Conservation (phyloP, 306 rosid genomes). For the Rosa chinensis region DNA sequence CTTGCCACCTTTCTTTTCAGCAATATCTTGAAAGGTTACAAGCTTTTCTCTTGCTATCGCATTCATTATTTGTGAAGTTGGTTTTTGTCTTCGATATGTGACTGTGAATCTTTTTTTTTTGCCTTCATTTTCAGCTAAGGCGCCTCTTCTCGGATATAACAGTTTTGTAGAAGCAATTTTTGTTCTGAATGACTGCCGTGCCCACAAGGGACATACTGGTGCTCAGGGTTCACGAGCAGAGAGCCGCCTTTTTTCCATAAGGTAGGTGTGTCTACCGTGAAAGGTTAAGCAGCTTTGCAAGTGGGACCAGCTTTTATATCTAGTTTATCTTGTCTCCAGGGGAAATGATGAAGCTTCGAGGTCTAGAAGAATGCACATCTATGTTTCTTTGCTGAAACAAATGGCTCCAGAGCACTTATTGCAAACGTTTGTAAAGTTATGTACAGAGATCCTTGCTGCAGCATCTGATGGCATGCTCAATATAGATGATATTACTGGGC, state of each 20-base stretch:
- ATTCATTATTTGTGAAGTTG: conserved; percentile 28
- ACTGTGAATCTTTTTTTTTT: conserved; percentile 13
- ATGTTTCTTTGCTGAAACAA: conserved; percentile 84
- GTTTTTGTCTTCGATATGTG: conserved; percentile 18
- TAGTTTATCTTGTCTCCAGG: conserved; percentile 40
- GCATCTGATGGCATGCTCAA: conserved; percentile 86
- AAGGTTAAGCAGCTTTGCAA: conserved; percentile 17
- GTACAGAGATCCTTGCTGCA: conserved; percentile 87
- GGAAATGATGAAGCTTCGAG: conserved; percentile 78
- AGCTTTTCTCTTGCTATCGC: conserved; percentile 20
- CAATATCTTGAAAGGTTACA: conserved; percentile 81
- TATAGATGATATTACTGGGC: conserved; percentile 67
- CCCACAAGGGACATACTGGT: conserved; percentile 62
- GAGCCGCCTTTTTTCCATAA: conserved; percentile 66
- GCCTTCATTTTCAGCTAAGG: conserved; percentile 57
- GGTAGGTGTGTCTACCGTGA: conserved; percentile 46
- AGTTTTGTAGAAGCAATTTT: conserved; percentile 90
- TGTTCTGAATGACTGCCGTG: conserved; percentile 75
- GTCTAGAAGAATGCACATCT: conserved; percentile 82
- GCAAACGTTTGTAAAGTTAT: conserved; percentile 87
- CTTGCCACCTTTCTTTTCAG: conserved; percentile 79
- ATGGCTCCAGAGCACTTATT: conserved; percentile 96
- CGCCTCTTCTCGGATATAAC: conserved; percentile 88
- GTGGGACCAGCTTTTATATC: conserved; percentile 11
- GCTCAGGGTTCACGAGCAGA: conserved; percentile 54